Evolutionary conservation across 768 basidiomycete species (phyloP).

Genomic region (Lentinula sp.): DNA sequence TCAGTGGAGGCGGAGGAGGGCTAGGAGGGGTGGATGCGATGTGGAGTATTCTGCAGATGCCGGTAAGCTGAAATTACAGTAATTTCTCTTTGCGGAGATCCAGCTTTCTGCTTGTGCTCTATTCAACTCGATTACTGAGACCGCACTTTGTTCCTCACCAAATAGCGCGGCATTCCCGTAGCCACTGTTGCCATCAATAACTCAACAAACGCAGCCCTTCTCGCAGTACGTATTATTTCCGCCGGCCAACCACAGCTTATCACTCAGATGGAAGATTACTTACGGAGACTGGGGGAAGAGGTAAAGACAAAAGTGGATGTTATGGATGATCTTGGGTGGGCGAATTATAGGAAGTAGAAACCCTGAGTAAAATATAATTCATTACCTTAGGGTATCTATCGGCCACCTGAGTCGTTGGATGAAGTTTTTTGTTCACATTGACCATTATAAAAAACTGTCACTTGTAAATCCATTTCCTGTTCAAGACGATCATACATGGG

Average conservation of each 20-base stretch:
- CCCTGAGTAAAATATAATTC: no score
- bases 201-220: constrained; percentile 85
- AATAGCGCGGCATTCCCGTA: constrained; percentile 89
- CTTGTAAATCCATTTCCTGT: no score
- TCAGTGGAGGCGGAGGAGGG: constrained; percentile 58
- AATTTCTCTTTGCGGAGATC: not conserved
- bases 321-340: constrained; percentile 81
- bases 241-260: constrained; percentile 64
- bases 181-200: constrained; percentile 98
- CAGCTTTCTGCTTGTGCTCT: not conserved
- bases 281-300: constrained; percentile 62
- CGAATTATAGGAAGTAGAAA: constrained; percentile 44
- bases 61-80: constrained; percentile 46
- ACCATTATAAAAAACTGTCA: no score
- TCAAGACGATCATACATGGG: no score
- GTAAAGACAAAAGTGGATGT: constrained; percentile 76
- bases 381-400: no score
- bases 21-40: constrained; percentile 97
- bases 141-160: not conserved
- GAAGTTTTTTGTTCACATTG: no score
- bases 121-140: not conserved
- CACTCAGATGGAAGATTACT: constrained; percentile 66
- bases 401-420: no score
- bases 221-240: constrained; percentile 87
- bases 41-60: constrained; percentile 99